Conservation (phyloP, 2,329 filamentous ascomycete species). For the Botrytis byssoidea region DNA sequence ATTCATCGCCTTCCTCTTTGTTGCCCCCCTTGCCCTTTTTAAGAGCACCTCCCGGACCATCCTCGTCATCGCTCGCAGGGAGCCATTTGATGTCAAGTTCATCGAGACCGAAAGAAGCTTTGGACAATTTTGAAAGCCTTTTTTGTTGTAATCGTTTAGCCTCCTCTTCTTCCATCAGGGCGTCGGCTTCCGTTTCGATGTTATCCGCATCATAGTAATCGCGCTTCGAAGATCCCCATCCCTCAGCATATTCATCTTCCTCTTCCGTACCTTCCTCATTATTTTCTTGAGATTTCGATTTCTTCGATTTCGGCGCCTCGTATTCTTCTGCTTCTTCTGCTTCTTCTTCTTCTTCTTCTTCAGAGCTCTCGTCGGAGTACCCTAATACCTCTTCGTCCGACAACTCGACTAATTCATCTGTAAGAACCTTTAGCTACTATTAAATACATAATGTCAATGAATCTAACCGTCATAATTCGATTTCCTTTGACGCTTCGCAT, state of each 20-base stretch:
- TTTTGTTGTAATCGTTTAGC: slow-evolving; percentile 87
- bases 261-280: slow-evolving; percentile 55
- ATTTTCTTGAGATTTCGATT: slow-evolving; percentile 52
- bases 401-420: slow-evolving; percentile 54
- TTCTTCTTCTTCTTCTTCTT: slow-evolving; percentile 41
- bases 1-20: slow-evolving; percentile 47
- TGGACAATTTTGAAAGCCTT: slow-evolving; percentile 82
- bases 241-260: slow-evolving; percentile 59
- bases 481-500: slow-evolving; percentile 73
- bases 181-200: slow-evolving; percentile 64
- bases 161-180: slow-evolving; percentile 88
- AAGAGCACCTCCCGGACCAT: background rate
- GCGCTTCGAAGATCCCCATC: slow-evolving; percentile 83
- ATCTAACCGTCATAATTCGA: slow-evolving; percentile 62
- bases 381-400: slow-evolving; percentile 63
- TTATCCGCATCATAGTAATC: slow-evolving; percentile 92
- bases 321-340: slow-evolving; percentile 38
- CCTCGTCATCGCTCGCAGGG: background rate
- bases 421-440: slow-evolving; percentile 22
- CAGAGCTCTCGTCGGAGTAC: slow-evolving; percentile 47
- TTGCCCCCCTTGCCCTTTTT: slow-evolving; percentile 48
- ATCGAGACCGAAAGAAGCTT: slow-evolving; percentile 91
- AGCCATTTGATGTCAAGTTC: slow-evolving; percentile 72
- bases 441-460: background rate
- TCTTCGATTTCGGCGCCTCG: slow-evolving; percentile 19